Base-by-base conservation (phyloP, 2,329 filamentous ascomycete species). In the Esteya vermicola region DNA sequence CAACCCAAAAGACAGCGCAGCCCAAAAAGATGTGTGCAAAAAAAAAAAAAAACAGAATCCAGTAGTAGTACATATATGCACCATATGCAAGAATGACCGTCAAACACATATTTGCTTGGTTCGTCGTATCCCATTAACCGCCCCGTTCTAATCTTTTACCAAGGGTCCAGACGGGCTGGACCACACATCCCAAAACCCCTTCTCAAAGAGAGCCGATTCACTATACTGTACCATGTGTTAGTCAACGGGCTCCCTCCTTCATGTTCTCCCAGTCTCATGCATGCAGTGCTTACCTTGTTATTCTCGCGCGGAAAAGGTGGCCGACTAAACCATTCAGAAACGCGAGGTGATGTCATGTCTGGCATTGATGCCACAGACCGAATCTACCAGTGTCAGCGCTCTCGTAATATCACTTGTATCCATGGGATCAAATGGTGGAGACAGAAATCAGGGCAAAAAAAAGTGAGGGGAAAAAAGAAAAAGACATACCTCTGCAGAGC, bases 401-500 rank as follows among this genome's bases (percentile, higher is more conserved):
- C n/a, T n/a, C n/a, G n/a, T n/a, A n/a, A n/a, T n/a, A n/a, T n/a
- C n/a, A n/a, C n/a, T n/a, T n/a, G n/a, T n/a, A n/a, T n/a, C n/a
- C n/a, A n/a, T n/a, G n/a, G n/a, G n/a, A n/a, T n/a, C n/a, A n/a
- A n/a, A n/a, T n/a, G n/a, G n/a, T n/a, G n/a, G n/a, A n/a, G n/a
- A n/a, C n/a, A n/a, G n/a, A 8, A n/a, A 16, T 14, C 28, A 8
- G 14, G 9, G 9, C 10, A n/a, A 31, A 25, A 21, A 19, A 20
- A 21, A 25, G 2, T 12, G 12, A 18, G 19, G n/a, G 36, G 27
- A 16, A 22, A 28, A 20, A 31, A 18, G 10, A 5, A 20, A 9
- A 7, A 18, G 3, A 43, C 46, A 3, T 25, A 48, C 43, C 8
- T 38, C 41, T 5, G 42, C 36, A 12, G 42, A 45, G 3, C 34